Percentiles rank a stretch among this genome's conserved stretches.
phyloP scores from a whole-genome alignment of 257 asterid genomes.

The Ballota nigra region DNA sequence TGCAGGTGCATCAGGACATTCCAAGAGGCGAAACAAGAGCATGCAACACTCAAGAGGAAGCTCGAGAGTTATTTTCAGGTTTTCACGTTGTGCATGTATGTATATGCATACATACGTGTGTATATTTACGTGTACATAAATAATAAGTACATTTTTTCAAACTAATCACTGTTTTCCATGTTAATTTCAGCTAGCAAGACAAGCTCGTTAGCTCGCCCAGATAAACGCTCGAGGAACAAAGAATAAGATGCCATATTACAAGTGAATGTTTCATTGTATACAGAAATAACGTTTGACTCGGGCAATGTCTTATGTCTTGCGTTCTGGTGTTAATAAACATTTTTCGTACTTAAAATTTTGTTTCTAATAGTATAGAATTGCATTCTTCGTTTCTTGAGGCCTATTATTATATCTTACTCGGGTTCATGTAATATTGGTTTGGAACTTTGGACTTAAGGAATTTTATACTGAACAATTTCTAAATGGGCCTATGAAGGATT shows the following conservation, averaged over 20 bases:
- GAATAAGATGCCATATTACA: constrained; percentile 21
- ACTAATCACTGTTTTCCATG: constrained; percentile 4
- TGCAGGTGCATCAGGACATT: constrained; percentile 64
- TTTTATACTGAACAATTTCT: too few species aligned
- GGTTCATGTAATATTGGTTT: neutral
- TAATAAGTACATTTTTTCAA: neutral
- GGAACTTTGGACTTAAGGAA: neutral
- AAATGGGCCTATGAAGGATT: neutral
- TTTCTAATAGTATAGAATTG: neutral
- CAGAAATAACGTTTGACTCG: constrained; percentile 13
- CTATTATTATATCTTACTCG: neutral
- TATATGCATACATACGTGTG: neutral
- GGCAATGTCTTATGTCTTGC: neutral
- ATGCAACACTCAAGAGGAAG: constrained; percentile 53
- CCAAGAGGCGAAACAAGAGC: constrained; percentile 64
- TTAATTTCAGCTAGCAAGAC: constrained; percentile 42
- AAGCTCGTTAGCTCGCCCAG: constrained; percentile 29
- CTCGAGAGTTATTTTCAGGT: constrained; percentile 79
- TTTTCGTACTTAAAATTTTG: neutral
- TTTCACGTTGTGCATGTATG: constrained; percentile 2
- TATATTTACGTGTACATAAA: neutral
- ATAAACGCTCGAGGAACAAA: neutral
- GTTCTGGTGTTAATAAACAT: neutral
- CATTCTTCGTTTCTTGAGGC: neutral
- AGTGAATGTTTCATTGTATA: constrained; percentile 13